Conservation (phyloP, 345 rosid species). For the Rhodamnia argentea region DNA sequence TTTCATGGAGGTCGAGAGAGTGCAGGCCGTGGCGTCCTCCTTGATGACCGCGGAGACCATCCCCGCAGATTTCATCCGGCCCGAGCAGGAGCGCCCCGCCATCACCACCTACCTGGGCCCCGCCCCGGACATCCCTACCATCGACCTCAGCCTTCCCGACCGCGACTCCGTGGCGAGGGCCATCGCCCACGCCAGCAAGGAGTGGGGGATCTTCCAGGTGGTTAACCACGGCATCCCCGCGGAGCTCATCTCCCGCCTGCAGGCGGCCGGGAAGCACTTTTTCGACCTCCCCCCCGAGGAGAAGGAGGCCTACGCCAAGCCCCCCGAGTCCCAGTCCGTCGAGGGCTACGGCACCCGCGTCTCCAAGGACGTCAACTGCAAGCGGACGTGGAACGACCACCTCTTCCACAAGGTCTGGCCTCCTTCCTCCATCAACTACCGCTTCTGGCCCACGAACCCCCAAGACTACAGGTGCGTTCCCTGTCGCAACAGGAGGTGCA, state of each 20-base stretch:
- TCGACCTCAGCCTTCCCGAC: conserved; percentile 29
- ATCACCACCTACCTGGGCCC: conserved; percentile 48
- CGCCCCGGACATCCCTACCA: conserved; percentile 29
- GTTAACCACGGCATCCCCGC: conserved; percentile 49
- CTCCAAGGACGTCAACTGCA: conserved; percentile 41
- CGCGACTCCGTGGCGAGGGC: conserved; percentile 8
- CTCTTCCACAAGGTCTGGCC: conserved; percentile 85
- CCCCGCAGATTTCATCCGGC: conserved; percentile 55
- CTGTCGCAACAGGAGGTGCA: background rate
- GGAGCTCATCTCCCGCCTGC: conserved; percentile 32
- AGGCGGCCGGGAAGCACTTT: conserved; percentile 46
- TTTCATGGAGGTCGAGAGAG: conserved; percentile 39
- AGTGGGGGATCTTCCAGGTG: conserved; percentile 65
- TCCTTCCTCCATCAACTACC: conserved; percentile 36
- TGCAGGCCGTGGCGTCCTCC: conserved; percentile 39
- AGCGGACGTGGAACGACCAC: conserved; percentile 74
- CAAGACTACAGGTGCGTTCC: conserved; percentile 50
- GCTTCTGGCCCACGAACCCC: conserved; percentile 71
- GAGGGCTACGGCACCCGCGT: conserved; percentile 73
- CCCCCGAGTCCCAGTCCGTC: conserved; percentile 16
- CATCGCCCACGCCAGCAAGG: conserved; percentile 21
- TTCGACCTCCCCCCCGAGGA: conserved; percentile 60
- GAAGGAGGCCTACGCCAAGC: conserved; percentile 47
- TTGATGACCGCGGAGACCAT: conserved; percentile 20
- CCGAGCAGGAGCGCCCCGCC: conserved; percentile 63